Evolutionary conservation across 306 rosid species (phyloP), one percentile per base, ranked within the genome.

Genomic region (Acacia acuminata): DNA sequence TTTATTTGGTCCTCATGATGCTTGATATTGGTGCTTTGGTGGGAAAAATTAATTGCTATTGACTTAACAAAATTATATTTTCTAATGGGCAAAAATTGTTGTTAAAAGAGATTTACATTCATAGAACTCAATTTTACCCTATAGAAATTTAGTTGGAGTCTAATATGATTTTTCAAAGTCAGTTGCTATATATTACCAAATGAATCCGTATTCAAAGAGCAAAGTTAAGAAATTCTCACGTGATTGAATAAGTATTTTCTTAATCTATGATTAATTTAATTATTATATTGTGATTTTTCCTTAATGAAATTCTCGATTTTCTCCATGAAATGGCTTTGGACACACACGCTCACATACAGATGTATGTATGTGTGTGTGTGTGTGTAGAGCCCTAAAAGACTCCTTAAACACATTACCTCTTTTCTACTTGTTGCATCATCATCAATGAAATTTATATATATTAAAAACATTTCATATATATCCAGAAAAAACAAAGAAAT

Each of bases 271-370:
- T 8, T 45, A 4, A 45, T 45, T 45, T 11, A 45, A 17, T 51
- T 51, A 16, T 17, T 8, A 51, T 51, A 51, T 51, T 15, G 58
- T 5, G 22, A 16, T 32, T 1, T 16, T 51, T 51, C 58, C 22
- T 51, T 51, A 51, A 17, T 51, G 4, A 51, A 51, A 17, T 16
- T 51, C 20, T 44, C 2, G 1, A 51, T 17, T 14, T 50, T 50
- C 55, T 13, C 14, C 20, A 14, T 51, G 58, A 51, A 51, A 51
- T 51, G 12, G 14, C 47, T 2, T 44, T 11, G 47, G 47, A 44
- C 7, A 38, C 7, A 0, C 8, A 6, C 42, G 0, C 1, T 0
- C 1, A 6, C 7, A 38, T 0, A 38, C 1, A 38, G 1, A 38
- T 38, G 42, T 44, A 44, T 10, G 9, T 44, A 44, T 44, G 4